Evolutionary conservation across 306 rosid species (phyloP), one percentile per base, ranked within the genome.

Genomic region (Lathyrus oleraceus): DNA sequence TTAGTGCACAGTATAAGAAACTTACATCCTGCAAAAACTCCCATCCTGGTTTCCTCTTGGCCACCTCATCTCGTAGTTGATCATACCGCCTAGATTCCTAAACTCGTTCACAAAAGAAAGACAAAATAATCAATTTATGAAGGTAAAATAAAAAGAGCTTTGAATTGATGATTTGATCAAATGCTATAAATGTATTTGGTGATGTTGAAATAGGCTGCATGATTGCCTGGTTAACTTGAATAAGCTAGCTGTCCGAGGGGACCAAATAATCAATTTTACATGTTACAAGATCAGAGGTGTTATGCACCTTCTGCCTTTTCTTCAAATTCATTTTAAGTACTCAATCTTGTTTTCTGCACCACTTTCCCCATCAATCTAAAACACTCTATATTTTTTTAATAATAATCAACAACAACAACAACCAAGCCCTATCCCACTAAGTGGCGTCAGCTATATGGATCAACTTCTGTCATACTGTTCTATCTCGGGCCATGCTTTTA

Each of bases 31-130:
- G 97, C 81, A 88, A 81, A 75, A 88, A 71, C 87, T 94, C 98
- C 98, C 98, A 94, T 53, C 98, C 98, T 58, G 96, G 97, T 65
- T 84, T 87, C 75, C 89, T 75, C 86, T 85, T 88, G 71, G 89
- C 91, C 74, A 94, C 98, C 79, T 39, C 87, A 82, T 94, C 92
- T 76, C 96, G 92, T 48, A 94, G 94, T 75, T 88, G 84, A 76
- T 94, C 96, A 69, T 90, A 94, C 58, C 73, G 78, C 89, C 73
- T 85, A 71, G 96, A 88, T 74, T 94, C 97, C 98, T 94, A 67
- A 74, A 70, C 27, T 59, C 74, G 63, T 14, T n/a, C 57, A 45
- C 49, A 69, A 68, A 68, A 61, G 48, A 60, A 58, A 54, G 32
- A 44, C 5, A 42, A 8, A 48, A 72, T 42, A 58, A 53, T 42